A percentile compares a stretch with the other conserved stretches of the same genome.
phyloP scores from a whole-genome alignment of 192 early-diverging fungal species.

The Rhizoclosmatium globosum region DNA sequence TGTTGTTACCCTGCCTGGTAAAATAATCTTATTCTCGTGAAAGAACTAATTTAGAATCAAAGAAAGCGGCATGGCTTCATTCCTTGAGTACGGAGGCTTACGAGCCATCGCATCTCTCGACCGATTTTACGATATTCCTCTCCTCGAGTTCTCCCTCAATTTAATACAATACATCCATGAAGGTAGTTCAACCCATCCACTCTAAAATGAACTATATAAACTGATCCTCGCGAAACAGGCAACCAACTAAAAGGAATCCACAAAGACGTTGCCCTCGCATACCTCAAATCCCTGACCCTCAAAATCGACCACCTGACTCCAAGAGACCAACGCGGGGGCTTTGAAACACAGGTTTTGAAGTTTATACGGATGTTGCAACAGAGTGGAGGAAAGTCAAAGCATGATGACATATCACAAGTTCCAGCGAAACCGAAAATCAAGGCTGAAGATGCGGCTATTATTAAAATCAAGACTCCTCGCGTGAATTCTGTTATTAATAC shows the following conservation, averaged over 20 bases:
- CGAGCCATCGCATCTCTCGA: neutral
- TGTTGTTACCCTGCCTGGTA: neutral
- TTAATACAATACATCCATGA: neutral
- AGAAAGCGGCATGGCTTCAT: neutral
- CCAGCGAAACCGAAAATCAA: too few relatives aligned
- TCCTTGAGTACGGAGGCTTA: neutral
- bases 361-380: neutral
- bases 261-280: neutral
- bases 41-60: too few relatives aligned
- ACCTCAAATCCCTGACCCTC: neutral
- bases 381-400: too few relatives aligned
- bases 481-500: too few relatives aligned
- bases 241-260: neutral
- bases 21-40: neutral
- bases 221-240: too few relatives aligned
- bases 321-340: neutral
- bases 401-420: too few relatives aligned
- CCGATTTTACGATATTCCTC: neutral
- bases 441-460: neutral
- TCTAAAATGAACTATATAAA: too few relatives aligned
- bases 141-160: neutral
- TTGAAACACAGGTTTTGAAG: neutral
- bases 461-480: neutral
- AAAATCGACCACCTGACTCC: neutral
- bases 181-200: neutral